Evolutionary conservation across 257 asterid species (phyloP).

Genomic region (Ilex aquifolium): DNA sequence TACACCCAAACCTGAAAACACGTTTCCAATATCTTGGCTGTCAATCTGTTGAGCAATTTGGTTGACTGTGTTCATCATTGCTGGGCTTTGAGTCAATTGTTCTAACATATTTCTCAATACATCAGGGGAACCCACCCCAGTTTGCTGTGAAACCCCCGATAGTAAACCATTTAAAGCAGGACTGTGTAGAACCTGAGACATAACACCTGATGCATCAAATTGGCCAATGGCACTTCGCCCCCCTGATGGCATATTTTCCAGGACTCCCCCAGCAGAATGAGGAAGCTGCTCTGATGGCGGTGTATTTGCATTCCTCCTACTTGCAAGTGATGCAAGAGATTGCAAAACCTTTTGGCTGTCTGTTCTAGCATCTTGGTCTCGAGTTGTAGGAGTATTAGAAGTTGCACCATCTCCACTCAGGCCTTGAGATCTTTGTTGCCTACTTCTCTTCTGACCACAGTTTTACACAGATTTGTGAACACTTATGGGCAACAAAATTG

Average conservation of each 20-base stretch:
- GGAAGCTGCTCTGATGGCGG: slow-evolving; percentile 25
- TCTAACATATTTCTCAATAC: slow-evolving; percentile 76
- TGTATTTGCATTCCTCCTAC: slow-evolving; percentile 25
- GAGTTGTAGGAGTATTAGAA: slow-evolving; percentile 21
- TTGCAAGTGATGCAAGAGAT: slow-evolving; percentile 55
- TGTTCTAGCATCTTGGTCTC: slow-evolving; percentile 34
- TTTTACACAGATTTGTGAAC: slow-evolving; percentile 9
- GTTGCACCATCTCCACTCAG: slow-evolving; percentile 36
- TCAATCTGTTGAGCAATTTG: slow-evolving; percentile 93
- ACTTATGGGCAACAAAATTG: not conserved
- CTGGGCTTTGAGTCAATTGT: slow-evolving; percentile 77
- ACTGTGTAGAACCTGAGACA: slow-evolving; percentile 69
- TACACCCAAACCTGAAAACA: slow-evolving; percentile 62
- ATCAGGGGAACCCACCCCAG: slow-evolving; percentile 88
- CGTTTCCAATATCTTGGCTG: slow-evolving; percentile 61
- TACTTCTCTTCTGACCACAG: slow-evolving; percentile 50
- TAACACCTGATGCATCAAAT: slow-evolving; percentile 49
- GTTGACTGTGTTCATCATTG: slow-evolving; percentile 76
- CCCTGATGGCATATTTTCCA: slow-evolving; percentile 22
- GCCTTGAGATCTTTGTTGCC: slow-evolving; percentile 34
- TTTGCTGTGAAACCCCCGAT: slow-evolving; percentile 86
- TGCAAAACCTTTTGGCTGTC: slow-evolving; percentile 71
- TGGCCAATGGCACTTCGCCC: slow-evolving; percentile 32
- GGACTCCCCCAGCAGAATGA: slow-evolving; percentile 22
- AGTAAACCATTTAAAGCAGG: slow-evolving; percentile 72